Evolutionary conservation across 2,329 filamentous ascomycete genomes (phyloP), one percentile per base, ranked within the genome.

Genomic region (Pyrenophora seminiperda): DNA sequence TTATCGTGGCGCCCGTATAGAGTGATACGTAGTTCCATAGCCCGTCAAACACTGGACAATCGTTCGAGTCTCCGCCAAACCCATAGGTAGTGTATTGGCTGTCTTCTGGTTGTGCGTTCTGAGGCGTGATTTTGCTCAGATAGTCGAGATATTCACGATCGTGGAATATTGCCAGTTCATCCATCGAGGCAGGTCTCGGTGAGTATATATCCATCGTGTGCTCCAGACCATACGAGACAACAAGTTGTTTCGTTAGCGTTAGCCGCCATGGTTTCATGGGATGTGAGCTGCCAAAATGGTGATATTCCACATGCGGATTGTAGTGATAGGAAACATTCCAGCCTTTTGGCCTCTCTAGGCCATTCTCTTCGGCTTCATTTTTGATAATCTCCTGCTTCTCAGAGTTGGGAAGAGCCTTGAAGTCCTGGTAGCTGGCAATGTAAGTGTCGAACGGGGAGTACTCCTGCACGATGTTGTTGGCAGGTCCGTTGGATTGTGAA

Each of bases 201-300:
- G 91, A 83, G 75, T 95, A 97, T 59, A 93, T 88, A 75, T 97
- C 91, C 94, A 99, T 97, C 56, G 91, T 91, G 66, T 93, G 89
- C 65, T 95, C 91, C 83, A 99, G 90, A 60, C 94, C 94, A 73
- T 97, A 97, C 1, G 91, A 89, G 70, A 95, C 87, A 57, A 99
- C 91, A 38, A 99, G 83, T 65, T 94, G 91, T 73, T 99, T 97
- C 48, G 94, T 95, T 47, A 99, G 82, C 13, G 92, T 97, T 58
- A 99, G 79, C 29, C 94, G 90, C 93, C 94, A 97, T 51, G 94
- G 94, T 74, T 99, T 99, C 94, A 99, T 99, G 15, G 94, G 94
- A 78, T 99, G 94, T 7, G 90, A 92, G 76, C 90, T 88, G 59
- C 94, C 94, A 73, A 99, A 99, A 74, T 99, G 94, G 75, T 97